Evolutionary conservation across 345 rosid genomes (phyloP).

Genomic region (Odontarrhena argentea): DNA sequence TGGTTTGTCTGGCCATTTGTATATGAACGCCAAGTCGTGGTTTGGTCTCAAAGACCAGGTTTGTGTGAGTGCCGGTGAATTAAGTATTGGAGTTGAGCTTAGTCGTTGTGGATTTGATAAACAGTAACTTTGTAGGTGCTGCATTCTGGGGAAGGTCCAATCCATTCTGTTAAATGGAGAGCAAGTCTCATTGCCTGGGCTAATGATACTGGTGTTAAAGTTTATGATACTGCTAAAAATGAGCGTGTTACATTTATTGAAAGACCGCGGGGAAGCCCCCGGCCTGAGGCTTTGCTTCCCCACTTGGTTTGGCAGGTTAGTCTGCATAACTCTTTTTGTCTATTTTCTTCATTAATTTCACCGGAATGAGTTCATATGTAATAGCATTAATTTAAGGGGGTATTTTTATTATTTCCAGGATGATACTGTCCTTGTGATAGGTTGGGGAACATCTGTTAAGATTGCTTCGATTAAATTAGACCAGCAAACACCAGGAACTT

Average conservation of each 20-base stretch:
- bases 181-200: slow-evolving; percentile 98
- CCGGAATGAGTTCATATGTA: slow-evolving; percentile 2
- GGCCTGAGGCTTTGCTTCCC: slow-evolving; percentile 86
- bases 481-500: slow-evolving; percentile 66
- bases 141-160: slow-evolving; percentile 99
- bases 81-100: slow-evolving; percentile 4
- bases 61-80: slow-evolving; percentile 19
- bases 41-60: slow-evolving; percentile 92
- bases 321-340: slow-evolving; percentile 14
- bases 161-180: slow-evolving; percentile 94
- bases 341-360: neutral
- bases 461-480: slow-evolving; percentile 86
- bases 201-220: slow-evolving; percentile 94
- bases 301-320: slow-evolving; percentile 99
- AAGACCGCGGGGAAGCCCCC: slow-evolving; percentile 89
- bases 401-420: slow-evolving; percentile 54
- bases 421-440: slow-evolving; percentile 90
- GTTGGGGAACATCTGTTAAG: slow-evolving; percentile 92
- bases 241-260: slow-evolving; percentile 94
- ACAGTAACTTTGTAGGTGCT: slow-evolving; percentile 56
- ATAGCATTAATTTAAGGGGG: neutral
- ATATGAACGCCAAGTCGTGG: slow-evolving; percentile 89
- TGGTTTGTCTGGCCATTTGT: slow-evolving; percentile 95
- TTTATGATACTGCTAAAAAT: slow-evolving; percentile 89
- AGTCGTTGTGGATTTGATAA: slow-evolving; percentile 20